These are phyloP conservation scores for Phytophthora megakarya DNA, from an alignment of 352 stramenopile genomes.

Conservation along the genomic window DNA sequence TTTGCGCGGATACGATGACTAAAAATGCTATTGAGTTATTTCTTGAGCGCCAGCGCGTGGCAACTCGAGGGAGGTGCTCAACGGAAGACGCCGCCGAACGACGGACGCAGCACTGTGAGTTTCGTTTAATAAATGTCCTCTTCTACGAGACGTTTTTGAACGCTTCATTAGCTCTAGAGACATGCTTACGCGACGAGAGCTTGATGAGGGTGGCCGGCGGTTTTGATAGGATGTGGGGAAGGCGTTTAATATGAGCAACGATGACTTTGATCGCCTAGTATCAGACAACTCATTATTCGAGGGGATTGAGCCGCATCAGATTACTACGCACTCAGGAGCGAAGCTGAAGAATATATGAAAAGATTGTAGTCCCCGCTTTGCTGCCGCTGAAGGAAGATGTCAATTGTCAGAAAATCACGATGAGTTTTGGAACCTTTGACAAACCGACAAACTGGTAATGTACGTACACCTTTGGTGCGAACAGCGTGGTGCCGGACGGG, in stretches of 20 bases:
- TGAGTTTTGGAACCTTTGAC: too few species aligned
- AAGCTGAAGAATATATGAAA: slow-evolving; percentile 1
- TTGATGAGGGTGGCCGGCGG: not conserved
- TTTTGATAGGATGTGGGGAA: slow-evolving; percentile 4
- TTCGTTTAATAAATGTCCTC: slow-evolving; percentile 1
- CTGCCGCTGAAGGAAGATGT: not conserved
- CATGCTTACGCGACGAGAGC: not conserved
- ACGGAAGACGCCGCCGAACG: too few species aligned
- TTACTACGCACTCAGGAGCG: too few species aligned
- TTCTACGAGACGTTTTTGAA: slow-evolving; percentile 4
- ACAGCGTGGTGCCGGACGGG: too few species aligned
- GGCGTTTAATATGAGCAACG: not conserved
- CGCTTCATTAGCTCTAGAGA: slow-evolving; percentile 1
- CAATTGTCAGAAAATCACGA: too few species aligned
- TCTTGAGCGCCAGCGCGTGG: not conserved
- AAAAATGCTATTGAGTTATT: slow-evolving; percentile 1
- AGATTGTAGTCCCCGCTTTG: not conserved
- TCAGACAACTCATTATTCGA: too few species aligned
- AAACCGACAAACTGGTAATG: too few species aligned
- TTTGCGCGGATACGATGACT: not conserved
- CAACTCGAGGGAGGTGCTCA: not conserved
- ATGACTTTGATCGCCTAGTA: too few species aligned
- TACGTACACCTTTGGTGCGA: too few species aligned
- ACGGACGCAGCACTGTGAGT: not conserved
- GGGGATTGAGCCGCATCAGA: too few species aligned